Evolutionary conservation across 306 rosid species (phyloP).

Genomic region (Prunus dulcis): DNA sequence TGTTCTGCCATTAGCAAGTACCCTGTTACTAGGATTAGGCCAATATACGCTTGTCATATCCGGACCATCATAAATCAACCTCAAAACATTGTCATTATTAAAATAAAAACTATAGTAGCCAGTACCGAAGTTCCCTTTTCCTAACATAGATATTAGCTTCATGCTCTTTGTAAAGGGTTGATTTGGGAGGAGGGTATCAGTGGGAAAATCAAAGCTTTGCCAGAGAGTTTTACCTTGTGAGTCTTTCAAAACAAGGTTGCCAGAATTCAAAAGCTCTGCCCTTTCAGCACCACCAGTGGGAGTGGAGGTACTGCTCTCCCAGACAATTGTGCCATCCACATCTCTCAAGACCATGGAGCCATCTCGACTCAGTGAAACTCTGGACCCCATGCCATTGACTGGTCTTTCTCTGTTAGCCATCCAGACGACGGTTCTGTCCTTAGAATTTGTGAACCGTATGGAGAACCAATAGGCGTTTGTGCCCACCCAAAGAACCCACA

Average conservation of each 20-base stretch:
- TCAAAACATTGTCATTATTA: slow-evolving; percentile 17
- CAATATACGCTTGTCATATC: slow-evolving; percentile 21
- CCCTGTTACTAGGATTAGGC: background rate
- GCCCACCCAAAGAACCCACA: slow-evolving; percentile 13
- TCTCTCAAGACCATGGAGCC: slow-evolving; percentile 21
- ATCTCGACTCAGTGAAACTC: background rate
- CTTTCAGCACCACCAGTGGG: background rate
- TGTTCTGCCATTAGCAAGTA: background rate
- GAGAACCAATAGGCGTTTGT: slow-evolving; percentile 22
- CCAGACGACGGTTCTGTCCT: slow-evolving; percentile 17
- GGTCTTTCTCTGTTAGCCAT: slow-evolving; percentile 21
- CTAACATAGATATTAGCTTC: background rate
- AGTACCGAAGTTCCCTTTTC: slow-evolving; percentile 1
- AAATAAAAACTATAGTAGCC: background rate
- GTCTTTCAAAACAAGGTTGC: slow-evolving; percentile 4
- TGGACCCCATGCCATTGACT: slow-evolving; percentile 5
- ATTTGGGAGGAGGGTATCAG: slow-evolving; percentile 25
- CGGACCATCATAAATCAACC: slow-evolving; percentile 15
- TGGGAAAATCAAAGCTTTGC: slow-evolving; percentile 26
- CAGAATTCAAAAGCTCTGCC: background rate
- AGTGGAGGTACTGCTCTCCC: slow-evolving; percentile 2
- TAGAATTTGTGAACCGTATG: slow-evolving; percentile 18
- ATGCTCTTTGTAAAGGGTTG: background rate
- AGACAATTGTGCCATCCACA: slow-evolving; percentile 9
- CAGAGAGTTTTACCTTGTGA: background rate